Evolutionary conservation across 495 filamentous ascomycete species (phyloP).

Genomic region (Saxophila tyrrhenica): DNA sequence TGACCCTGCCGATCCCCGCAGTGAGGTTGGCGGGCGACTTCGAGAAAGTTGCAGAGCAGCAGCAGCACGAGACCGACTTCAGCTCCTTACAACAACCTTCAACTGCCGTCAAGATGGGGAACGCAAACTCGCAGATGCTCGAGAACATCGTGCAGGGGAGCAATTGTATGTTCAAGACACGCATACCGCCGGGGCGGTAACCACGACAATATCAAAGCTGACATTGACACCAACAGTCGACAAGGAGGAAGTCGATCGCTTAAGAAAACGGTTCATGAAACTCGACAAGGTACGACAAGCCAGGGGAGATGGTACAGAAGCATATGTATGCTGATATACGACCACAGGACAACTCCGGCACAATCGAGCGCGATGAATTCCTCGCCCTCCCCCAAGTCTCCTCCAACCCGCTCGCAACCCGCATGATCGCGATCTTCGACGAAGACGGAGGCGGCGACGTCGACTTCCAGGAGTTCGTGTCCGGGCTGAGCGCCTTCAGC

Average conservation of each 20-base stretch:
- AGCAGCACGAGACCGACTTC: background rate
- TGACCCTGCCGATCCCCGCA: background rate
- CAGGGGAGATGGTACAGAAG: background rate
- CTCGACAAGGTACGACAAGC: slow-evolving; percentile 68
- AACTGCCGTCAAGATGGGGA: slow-evolving; percentile 50
- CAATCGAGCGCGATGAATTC: slow-evolving; percentile 97
- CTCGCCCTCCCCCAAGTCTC: slow-evolving; percentile 94
- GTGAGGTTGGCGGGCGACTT: background rate
- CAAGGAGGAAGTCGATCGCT: slow-evolving; percentile 86
- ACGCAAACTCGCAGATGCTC: slow-evolving; percentile 70
- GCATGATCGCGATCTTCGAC: slow-evolving; percentile 98
- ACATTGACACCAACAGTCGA: slow-evolving; percentile 55
- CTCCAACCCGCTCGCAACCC: slow-evolving; percentile 92
- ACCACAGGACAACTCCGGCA: slow-evolving; percentile 83
- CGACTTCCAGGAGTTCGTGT: slow-evolving; percentile 99
- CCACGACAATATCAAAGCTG: background rate
- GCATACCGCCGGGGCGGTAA: background rate
- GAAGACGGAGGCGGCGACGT: slow-evolving; percentile 97
- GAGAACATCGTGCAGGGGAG: slow-evolving; percentile 93
- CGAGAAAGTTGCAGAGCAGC: slow-evolving; percentile 1
- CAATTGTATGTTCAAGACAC: slow-evolving; percentile 83
- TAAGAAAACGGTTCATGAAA: slow-evolving; percentile 98
- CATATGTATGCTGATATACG: background rate
- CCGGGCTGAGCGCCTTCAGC: slow-evolving; percentile 86
- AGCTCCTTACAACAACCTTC: background rate